Percentiles rank a stretch among this genome's conserved stretches.
Evolutionary conservation across 192 early-diverging fungal species (phyloP).

Genomic region (Entomortierella beljakovae): DNA sequence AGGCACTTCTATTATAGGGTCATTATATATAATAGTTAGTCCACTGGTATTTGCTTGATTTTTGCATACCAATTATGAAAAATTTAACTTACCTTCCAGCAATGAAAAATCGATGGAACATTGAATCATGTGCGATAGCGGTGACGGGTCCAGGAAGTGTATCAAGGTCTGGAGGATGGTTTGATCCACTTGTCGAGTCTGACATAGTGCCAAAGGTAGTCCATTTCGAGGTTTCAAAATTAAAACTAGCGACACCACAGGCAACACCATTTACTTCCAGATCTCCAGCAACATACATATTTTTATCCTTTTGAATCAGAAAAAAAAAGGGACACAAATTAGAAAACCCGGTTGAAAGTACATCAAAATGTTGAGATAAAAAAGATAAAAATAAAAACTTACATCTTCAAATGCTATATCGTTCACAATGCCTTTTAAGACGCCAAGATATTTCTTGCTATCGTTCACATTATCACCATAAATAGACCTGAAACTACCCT

Average conservation of each 20-base stretch:
- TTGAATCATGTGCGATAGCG: conserved; percentile 54
- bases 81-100: conserved; percentile 35
- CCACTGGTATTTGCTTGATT: too few species aligned
- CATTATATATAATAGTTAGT: not conserved
- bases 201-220: conserved; percentile 46
- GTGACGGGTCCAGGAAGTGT: conserved; percentile 64
- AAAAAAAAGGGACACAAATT: not conserved
- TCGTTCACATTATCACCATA: conserved; percentile 19
- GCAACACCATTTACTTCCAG: conserved; percentile 44
- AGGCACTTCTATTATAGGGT: conserved; percentile 3
- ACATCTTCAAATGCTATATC: conserved; percentile 52
- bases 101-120: conserved; percentile 38
- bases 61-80: too few species aligned
- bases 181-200: not conserved
- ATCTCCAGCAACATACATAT: conserved; percentile 57
- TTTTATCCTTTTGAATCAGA: conserved; percentile 21
- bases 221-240: conserved; percentile 62
- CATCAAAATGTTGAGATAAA: too few species aligned
- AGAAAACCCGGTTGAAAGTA: too few species aligned
- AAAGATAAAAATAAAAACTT: not conserved
- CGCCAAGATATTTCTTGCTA: conserved; percentile 18
- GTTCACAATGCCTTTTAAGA: conserved; percentile 42
- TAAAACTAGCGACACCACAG: conserved; percentile 60
- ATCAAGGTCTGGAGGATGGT: conserved; percentile 31
- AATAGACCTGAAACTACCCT: conserved; percentile 24